Percentiles rank a stretch among this genome's conserved stretches.
Conservation (phyloP, 139 green algal species). For the Zygnema cylindricum region DNA sequence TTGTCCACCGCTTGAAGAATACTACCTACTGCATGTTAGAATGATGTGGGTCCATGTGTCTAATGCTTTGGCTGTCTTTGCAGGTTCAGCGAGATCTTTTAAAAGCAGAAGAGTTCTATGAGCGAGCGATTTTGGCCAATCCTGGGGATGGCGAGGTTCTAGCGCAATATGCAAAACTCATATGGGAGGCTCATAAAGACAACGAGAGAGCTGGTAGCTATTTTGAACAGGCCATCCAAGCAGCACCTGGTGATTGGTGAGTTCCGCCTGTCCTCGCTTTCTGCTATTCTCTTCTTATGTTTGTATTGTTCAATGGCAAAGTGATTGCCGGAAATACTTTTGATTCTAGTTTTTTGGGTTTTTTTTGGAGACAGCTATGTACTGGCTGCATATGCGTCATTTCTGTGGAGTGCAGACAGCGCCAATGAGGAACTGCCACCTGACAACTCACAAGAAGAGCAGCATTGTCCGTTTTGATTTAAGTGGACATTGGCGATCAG, state of each 20-base stretch:
- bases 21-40: too few species aligned
- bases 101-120: constrained; percentile 38
- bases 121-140: constrained; percentile 34
- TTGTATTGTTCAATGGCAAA: too few species aligned
- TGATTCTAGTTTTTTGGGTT: neutral
- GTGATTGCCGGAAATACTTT: neutral
- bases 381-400: constrained; percentile 45
- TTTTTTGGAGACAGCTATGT: constrained; percentile 52
- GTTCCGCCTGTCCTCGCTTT: too few species aligned
- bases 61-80: neutral
- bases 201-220: constrained; percentile 24
- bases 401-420: constrained; percentile 44
- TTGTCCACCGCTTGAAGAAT: too few species aligned
- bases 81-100: constrained; percentile 33
- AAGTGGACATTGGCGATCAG: too few species aligned
- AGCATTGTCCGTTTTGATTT: neutral
- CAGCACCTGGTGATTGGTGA: constrained; percentile 43
- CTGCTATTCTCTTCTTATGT: too few species aligned
- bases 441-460: neutral
- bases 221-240: constrained; percentile 40
- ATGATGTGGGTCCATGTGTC: too few species aligned
- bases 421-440: neutral
- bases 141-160: constrained; percentile 47
- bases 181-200: constrained; percentile 33
- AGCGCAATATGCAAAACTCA: constrained; percentile 46